Evolutionary conservation across 805 yeast species (phyloP).

Genomic region (Spathaspora passalidarum): DNA sequence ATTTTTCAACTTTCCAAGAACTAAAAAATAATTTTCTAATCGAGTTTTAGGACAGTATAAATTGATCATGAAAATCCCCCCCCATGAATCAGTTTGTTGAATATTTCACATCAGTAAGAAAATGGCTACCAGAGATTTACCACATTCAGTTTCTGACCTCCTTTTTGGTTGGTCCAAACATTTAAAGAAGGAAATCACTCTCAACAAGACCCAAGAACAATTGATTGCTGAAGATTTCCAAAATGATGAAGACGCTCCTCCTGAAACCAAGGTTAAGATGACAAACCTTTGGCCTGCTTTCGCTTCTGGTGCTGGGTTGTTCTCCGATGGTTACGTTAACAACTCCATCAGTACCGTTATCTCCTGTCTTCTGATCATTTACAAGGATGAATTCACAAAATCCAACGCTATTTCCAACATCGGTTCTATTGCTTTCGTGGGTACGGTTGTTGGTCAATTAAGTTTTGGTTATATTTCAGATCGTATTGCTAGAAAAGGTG

Average conservation of each 20-base stretch:
- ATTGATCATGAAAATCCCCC: background rate
- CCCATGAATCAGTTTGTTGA: background rate
- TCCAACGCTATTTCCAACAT: constrained; percentile 77
- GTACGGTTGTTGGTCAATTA: constrained; percentile 86
- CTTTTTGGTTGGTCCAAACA: constrained; percentile 41
- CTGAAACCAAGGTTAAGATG: constrained; percentile 14
- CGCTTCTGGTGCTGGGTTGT: constrained; percentile 88
- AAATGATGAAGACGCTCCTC: constrained; percentile 20
- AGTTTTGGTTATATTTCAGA: constrained; percentile 79
- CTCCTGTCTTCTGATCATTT: constrained; percentile 65
- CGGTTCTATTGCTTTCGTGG: constrained; percentile 84
- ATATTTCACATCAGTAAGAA: background rate
- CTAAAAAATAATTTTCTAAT: background rate
- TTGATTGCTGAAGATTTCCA: constrained; percentile 15
- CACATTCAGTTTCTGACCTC: constrained; percentile 36
- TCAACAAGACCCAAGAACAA: constrained; percentile 23
- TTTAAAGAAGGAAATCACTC: constrained; percentile 41
- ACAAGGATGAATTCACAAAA: constrained; percentile 56
- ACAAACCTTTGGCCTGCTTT: constrained; percentile 57
- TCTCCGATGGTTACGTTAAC: constrained; percentile 90
- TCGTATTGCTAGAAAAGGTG: constrained; percentile 71
- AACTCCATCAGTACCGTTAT: constrained; percentile 78
- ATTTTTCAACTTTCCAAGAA: background rate
- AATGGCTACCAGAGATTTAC: constrained; percentile 48
- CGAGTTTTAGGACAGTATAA: background rate